Evolutionary conservation across 768 basidiomycete genomes (phyloP).

Genomic region (Boletus reticulatus): DNA sequence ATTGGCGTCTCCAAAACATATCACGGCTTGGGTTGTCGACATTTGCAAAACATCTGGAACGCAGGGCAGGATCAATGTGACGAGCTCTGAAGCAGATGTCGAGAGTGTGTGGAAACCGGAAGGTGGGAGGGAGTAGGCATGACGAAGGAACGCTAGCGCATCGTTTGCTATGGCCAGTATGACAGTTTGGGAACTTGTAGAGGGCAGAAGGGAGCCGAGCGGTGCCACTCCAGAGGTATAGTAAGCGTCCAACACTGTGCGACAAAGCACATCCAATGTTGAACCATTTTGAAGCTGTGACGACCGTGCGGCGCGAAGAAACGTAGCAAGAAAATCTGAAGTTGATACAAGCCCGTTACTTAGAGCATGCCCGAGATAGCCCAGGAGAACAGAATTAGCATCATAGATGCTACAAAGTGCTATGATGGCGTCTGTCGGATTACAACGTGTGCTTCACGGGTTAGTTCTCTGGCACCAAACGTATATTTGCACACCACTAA

Average conservation of each 20-base stretch:
- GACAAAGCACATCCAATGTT: conserved; percentile 70
- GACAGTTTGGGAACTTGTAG: conserved; percentile 44
- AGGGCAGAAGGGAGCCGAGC: conserved; percentile 54
- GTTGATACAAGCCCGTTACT: conserved; percentile 55
- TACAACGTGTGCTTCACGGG: neutral
- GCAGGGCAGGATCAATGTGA: conserved; percentile 59
- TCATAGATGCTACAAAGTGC: conserved; percentile 65
- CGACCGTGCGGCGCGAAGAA: conserved; percentile 66
- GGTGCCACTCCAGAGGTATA: conserved; percentile 55
- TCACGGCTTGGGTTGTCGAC: conserved; percentile 57
- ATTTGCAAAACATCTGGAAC: conserved; percentile 61
- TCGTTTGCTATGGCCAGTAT: conserved; percentile 59
- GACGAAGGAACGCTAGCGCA: conserved; percentile 56
- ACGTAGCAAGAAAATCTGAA: conserved; percentile 58
- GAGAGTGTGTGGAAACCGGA: conserved; percentile 54
- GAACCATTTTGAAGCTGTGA: conserved; percentile 60
- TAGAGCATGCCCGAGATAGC: conserved; percentile 62
- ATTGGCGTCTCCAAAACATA: conserved; percentile 46
- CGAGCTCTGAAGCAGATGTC: conserved; percentile 60
- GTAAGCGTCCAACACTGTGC: conserved; percentile 60
- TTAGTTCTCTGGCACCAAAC: neutral
- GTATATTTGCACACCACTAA: conserved; percentile 50
- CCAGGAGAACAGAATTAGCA: conserved; percentile 64
- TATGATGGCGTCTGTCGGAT: conserved; percentile 60
- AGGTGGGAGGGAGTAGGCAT: conserved; percentile 50